These are phyloP conservation scores for Gastrodia elata DNA, from an alignment of 106 monocot species.

Conservation along the genomic window DNA sequence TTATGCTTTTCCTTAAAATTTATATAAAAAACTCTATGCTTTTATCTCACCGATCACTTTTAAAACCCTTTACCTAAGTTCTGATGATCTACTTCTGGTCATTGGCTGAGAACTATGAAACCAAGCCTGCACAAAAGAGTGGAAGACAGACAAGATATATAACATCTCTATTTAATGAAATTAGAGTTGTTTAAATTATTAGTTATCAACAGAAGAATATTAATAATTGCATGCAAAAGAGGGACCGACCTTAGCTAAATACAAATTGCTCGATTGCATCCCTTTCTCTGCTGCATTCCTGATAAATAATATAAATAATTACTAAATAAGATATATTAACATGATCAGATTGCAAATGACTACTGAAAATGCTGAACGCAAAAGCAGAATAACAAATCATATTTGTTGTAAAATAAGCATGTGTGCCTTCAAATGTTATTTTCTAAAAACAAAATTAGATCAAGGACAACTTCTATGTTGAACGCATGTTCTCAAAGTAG, in stretches of 20 bases:
- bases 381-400: background rate
- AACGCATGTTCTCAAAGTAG: background rate
- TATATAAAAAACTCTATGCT: background rate
- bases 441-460: background rate
- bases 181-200: background rate
- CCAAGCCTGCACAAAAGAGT: conserved; percentile 40
- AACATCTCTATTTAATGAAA: background rate
- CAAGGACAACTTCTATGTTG: background rate
- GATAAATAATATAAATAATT: conserved; percentile 7
- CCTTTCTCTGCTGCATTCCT: conserved; percentile 53
- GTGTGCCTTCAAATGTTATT: background rate
- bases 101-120: conserved; percentile 67
- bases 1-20: background rate
- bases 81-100: conserved; percentile 61
- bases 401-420: background rate
- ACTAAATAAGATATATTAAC: background rate
- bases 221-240: background rate
- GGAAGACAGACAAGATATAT: background rate
- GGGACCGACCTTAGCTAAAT: conserved; percentile 43
- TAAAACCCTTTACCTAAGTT: conserved; percentile 26
- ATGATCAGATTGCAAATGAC: background rate
- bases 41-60: background rate
- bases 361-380: background rate
- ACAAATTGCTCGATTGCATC: conserved; percentile 42
- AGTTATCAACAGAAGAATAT: background rate